phyloP scores from a whole-genome alignment of 148 eudicot genomes.

The Rhododendron williamsianum region DNA sequence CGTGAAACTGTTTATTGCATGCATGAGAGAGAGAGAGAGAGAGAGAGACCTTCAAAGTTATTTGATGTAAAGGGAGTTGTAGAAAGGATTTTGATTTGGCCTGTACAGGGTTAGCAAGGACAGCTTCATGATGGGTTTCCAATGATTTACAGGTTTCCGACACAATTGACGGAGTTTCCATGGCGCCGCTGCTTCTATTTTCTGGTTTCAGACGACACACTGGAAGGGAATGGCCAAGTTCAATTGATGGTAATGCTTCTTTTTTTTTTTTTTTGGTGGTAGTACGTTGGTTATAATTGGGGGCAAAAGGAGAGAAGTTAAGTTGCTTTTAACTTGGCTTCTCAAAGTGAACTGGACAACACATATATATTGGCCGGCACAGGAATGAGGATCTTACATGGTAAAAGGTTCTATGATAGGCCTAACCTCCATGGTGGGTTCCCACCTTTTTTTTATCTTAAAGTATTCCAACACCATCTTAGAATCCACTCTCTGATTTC shows the following conservation, averaged over 20 bases:
- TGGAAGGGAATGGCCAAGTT: conserved; percentile 21
- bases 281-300: conserved; percentile 17
- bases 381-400: conserved; percentile 23
- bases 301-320: conserved; percentile 21
- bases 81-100: conserved; percentile 23
- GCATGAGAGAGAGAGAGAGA: not conserved
- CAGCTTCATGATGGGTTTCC: conserved; percentile 19
- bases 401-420: conserved; percentile 23
- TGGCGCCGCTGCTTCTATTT: conserved; percentile 11
- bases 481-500: conserved; percentile 10
- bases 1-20: not conserved
- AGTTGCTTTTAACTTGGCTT: conserved; percentile 30
- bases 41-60: conserved; percentile 58
- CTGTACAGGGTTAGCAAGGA: conserved; percentile 29
- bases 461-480: conserved; percentile 22
- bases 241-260: conserved; percentile 11
- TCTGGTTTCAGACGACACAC: conserved; percentile 27
- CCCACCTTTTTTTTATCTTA: conserved; percentile 25
- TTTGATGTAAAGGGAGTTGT: conserved; percentile 36
- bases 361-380: conserved; percentile 14
- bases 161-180: conserved; percentile 17
- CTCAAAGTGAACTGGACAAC: conserved; percentile 15
- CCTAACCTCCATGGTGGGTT: conserved; percentile 38
- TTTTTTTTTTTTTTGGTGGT: not conserved
- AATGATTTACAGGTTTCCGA: conserved; percentile 13